Evolutionary conservation across 805 yeast species (phyloP).

Genomic region (Starmera pachycereana): DNA sequence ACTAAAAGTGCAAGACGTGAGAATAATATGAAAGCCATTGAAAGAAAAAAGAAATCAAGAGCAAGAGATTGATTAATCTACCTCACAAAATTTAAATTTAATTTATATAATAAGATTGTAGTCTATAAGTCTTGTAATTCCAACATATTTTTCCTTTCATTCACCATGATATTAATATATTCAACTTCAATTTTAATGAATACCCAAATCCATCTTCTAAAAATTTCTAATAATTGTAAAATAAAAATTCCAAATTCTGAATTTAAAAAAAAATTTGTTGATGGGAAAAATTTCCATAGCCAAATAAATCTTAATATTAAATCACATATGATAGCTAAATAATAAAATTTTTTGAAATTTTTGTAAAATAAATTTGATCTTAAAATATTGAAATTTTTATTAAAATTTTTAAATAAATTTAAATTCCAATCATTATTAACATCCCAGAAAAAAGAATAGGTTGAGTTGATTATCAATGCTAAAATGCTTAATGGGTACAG

Average conservation of each 20-base stretch:
- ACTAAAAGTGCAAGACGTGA: conserved; percentile 67
- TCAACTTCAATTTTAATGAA: conserved; percentile 79
- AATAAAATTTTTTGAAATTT: conserved; percentile 33
- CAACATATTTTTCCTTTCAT: neutral
- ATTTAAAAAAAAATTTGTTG: conserved; percentile 13
- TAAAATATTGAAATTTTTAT: conserved; percentile 13
- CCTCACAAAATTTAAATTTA: no score
- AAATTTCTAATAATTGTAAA: conserved; percentile 63
- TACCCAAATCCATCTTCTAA: conserved; percentile 87
- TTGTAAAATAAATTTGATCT: conserved; percentile 11
- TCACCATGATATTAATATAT: conserved; percentile 6
- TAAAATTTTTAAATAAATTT: conserved; percentile 31
- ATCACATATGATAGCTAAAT: conserved; percentile 48
- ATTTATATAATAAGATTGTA: neutral
- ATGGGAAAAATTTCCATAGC: neutral
- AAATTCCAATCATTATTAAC: conserved; percentile 82
- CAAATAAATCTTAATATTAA: conserved; percentile 46
- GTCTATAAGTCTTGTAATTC: neutral
- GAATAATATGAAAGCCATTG: conserved; percentile 38
- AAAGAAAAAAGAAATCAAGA: conserved; percentile 22
- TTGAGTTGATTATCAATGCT: conserved; percentile 52
- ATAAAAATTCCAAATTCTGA: conserved; percentile 54
- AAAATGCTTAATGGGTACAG: conserved; percentile 18
- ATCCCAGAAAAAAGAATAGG: conserved; percentile 86
- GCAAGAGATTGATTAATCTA: neutral